Base-by-base conservation (phyloP, 2,329 filamentous ascomycete genomes). In the Penicillium vulpinum region DNA sequence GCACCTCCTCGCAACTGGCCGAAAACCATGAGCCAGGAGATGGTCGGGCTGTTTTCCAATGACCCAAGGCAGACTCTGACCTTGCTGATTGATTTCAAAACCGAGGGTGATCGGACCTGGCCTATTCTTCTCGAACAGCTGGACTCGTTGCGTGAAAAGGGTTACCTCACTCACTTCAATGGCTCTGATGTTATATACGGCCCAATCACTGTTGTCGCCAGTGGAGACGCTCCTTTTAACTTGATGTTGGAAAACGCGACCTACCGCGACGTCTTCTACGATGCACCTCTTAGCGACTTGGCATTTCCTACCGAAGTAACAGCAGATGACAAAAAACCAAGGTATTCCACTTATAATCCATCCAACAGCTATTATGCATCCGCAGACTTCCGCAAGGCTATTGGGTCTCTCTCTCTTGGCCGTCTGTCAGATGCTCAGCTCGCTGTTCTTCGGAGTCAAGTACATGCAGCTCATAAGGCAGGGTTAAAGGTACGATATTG, bases 1-100 rank as follows among this genome's bases (percentile, higher is more conserved):
- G 36, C 15, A 10, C 33, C 60, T 2, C 35, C 61, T 22, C 39
- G 31, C 47, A n/a, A 15, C 11, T 24, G 38, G 28, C 15, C 26
- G 2, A 11, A 26, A 13, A 7, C 15, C 5, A 29, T 1, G 8
- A 26, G 15, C 5, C 13, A 47, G 75, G 76, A 59, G 0, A 49
- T 55, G 1, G 55, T 60, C 15, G 88, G 88, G 13, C 74, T 91
- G 9, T 88, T 85, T 64, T 77, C 82, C 62, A 73, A 73, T 9
- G 74, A 81, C 58, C 81, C 83, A 0, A 65, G 67, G 2, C 83
- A 85, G 64, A 80, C 83, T 0, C 71, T 90, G 0, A 78, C 83
- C 5, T 78, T 92, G 4, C 78, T 91, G 5, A 80, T 92, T 29
- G 89, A 92, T 70, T 75, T 91, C 68, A 92, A 92, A 73, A 85